Evolutionary conservation across 1,139 yeast genomes (phyloP), one percentile per base, ranked within the genome.

Genomic region (Candida anutae): DNA sequence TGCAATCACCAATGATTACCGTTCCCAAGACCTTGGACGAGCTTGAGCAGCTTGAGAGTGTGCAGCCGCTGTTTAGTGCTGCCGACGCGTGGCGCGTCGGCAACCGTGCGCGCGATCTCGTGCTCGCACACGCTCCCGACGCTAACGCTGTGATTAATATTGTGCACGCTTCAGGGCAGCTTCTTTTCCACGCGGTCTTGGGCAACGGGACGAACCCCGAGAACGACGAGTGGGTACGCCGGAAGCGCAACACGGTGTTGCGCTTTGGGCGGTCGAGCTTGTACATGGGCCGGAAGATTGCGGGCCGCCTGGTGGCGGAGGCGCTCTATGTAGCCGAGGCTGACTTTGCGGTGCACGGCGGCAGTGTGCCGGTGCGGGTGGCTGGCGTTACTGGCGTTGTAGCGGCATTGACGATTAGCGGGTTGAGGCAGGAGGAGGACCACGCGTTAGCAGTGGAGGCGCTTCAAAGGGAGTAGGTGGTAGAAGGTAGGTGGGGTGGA

Each of bases 281-380:
- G 43, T 66, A 51, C 40, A 53, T 74, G 51, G 79, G 80, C 10
- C 62, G 62, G 38, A 69, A 71, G 43, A 45, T 68, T 22, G 47
- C 50, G 22, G 23, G 26, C 3, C 61, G 55, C 37, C 49, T 43
- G 1, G 34, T 62, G 9, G 63, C 56, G 28, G 61, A 62, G 13
- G 66, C 63, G n/a, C 57, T 60, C 34, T 65, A 55, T 37, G 44
- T 62, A 20, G 54, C 63, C 15, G 55, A 66, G 13, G 36, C 40
- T 16, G 76, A 73, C n/a, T 75, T 60, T 40, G 75, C 80, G 8
- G 50, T 62, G 27, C 81, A 74, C 39, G 84, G 82, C 8, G 83
- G 83, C 24, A 72, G 74, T 29, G 65, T 75, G 29, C 81, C 82
- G 2, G 51, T 76, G 27, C 58, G 65, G 28, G 55, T 72, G 12